Evolutionary conservation across 352 stramenopile species (phyloP), one percentile per base, ranked within the genome.

Genomic region (Aphanomyces invadans): DNA sequence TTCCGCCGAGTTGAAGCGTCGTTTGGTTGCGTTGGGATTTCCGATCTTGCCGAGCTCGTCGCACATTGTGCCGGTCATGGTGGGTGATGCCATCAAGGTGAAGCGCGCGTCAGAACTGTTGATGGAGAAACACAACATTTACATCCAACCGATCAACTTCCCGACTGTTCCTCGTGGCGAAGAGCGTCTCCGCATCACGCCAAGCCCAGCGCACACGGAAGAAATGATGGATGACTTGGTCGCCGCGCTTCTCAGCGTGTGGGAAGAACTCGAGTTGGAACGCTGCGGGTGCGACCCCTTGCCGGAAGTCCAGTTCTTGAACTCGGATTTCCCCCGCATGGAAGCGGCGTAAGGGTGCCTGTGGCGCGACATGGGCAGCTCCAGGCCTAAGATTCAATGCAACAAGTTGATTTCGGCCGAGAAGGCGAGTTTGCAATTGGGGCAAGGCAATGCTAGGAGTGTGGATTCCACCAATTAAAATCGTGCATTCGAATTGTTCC

Each of bases 111-210:
- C 86, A 51, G 80, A 88, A 54, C 84, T 95, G n/a, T 73, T 96
- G 25, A 90, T 96, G 79, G 81, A 96, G 63, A 89, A 95, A 72
- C 74, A 95, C 83, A 78, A 79, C 74, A 96, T 96, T 60, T 96
- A 96, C 76, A 76, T 95, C 45, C 88, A 96, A 83, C 85, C 88
- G 1, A 96, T 96, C 74, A 96, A 96, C 81, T 96, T 95, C 61
- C 88, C 88, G 0, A 96, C 88, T 1, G 88, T 96, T 32, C 86
- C 86, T 1, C 79, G 83, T 69, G 88, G 88, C 46, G 87, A 93
- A 70, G 88, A 96, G 83, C 87, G 88, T 73, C 80, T 96, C 5
- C 85, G 88, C 65, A 74, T 96, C 51, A 96, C 88, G 63, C 84
- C 87, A 23, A 76, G 86, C 70, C 88, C 88, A 3, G 86, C 88